phyloP scores from a whole-genome alignment of 1,284 basidiomycete species.

The Rhizoctonia solani region DNA sequence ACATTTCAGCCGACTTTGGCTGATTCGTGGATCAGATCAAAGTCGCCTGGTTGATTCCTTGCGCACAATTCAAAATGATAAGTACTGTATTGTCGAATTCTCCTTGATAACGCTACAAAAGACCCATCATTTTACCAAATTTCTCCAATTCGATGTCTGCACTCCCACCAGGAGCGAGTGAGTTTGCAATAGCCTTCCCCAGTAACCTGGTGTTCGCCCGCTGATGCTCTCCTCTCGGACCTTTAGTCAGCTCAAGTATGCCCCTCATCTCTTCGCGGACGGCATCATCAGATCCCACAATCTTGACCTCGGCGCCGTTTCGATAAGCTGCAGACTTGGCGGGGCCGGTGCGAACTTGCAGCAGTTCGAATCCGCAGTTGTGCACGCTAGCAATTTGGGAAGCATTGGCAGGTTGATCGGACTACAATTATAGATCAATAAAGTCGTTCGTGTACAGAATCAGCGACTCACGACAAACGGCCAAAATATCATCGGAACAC shows the following conservation, averaged over 20 bases:
- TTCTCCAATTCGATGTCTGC: constrained; percentile 15
- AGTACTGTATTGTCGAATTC: too few relatives aligned
- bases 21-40: too few relatives aligned
- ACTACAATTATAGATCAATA: background rate
- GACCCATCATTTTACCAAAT: background rate
- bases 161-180: too few relatives aligned
- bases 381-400: constrained; percentile 12
- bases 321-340: constrained; percentile 3
- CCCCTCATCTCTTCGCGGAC: constrained; percentile 2
- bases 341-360: constrained; percentile 29
- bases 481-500: constrained; percentile 31
- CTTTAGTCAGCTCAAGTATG: background rate
- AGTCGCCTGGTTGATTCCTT: too few relatives aligned
- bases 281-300: too few relatives aligned
- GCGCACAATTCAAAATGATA: too few relatives aligned
- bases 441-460: background rate
- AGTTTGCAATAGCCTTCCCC: background rate
- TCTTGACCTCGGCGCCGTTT: background rate
- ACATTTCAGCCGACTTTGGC: too few relatives aligned
- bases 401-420: constrained; percentile 23
- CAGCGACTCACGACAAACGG: constrained; percentile 17
- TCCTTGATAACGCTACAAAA: too few relatives aligned
- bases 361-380: constrained; percentile 33
- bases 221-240: constrained; percentile 2
- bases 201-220: constrained; percentile 2